phyloP scores from a whole-genome alignment of 352 stramenopile genomes.

The Globisporangium cederbergense region DNA sequence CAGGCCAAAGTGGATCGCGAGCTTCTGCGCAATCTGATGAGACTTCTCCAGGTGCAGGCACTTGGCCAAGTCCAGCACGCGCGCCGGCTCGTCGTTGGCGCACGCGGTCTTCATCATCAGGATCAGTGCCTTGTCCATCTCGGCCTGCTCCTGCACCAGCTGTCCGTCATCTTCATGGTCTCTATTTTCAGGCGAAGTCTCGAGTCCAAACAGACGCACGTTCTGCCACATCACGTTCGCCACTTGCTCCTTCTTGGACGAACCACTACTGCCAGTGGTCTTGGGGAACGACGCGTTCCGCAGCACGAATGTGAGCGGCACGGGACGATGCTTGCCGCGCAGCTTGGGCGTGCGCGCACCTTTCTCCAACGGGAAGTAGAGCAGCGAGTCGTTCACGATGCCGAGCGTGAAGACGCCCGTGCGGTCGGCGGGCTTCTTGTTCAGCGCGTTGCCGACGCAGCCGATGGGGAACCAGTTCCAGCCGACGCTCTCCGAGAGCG shows the following conservation, averaged over 20 bases:
- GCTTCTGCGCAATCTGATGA: conserved; percentile 79
- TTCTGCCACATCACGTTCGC: conserved; percentile 71
- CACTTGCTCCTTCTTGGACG: conserved; percentile 25
- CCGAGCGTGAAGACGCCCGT: conserved; percentile 63
- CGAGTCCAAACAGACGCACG: conserved; percentile 41
- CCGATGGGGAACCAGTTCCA: conserved; percentile 77
- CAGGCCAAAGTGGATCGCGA: conserved; percentile 76
- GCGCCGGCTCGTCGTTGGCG: conserved; percentile 56
- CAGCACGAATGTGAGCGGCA: conserved; percentile 63
- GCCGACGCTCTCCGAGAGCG: conserved; percentile 43
- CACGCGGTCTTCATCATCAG: conserved; percentile 83
- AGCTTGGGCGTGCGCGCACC: conserved; percentile 40
- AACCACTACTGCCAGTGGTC: conserved; percentile 20
- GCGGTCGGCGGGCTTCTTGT: conserved; percentile 58
- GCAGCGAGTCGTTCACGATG: conserved; percentile 64
- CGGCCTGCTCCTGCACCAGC: conserved; percentile 60
- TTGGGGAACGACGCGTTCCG: conserved; percentile 55
- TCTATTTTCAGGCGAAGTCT: conserved; percentile 12
- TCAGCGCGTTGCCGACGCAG: conserved; percentile 53
- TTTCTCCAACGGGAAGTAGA: conserved; percentile 71
- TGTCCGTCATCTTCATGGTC: conserved; percentile 13
- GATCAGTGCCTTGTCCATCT: conserved; percentile 83
- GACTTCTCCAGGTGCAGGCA: conserved; percentile 82
- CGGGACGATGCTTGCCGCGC: conserved; percentile 66
- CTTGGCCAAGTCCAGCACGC: conserved; percentile 74